Conservation (phyloP, 148 eudicot genomes). For the Silene latifolia region DNA sequence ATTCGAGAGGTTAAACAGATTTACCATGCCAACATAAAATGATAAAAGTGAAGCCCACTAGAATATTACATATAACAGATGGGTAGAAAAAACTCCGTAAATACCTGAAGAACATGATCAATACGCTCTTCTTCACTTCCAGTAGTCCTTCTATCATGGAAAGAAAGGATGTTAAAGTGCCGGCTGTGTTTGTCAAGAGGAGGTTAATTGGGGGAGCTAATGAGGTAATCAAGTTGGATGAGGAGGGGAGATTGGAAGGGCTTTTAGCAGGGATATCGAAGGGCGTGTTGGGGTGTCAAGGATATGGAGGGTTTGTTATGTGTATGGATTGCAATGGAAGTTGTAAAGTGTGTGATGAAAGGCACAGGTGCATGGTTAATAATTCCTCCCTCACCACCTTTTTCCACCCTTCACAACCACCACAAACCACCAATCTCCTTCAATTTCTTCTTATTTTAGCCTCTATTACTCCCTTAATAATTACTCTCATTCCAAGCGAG, state of each 20-base stretch:
- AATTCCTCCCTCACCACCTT: too few species aligned
- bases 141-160: constrained; percentile 91
- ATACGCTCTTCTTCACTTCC: constrained; percentile 74
- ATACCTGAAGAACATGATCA: constrained; percentile 89
- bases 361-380: constrained; percentile 39
- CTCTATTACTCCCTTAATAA: too few species aligned
- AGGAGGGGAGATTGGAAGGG: constrained; percentile 64
- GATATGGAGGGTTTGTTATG: constrained; percentile 83
- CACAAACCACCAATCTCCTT: too few species aligned
- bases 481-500: too few species aligned
- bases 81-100: background rate
- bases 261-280: constrained; percentile 48
- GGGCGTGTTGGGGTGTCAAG: constrained; percentile 36
- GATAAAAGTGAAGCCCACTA: background rate
- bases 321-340: constrained; percentile 75
- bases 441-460: too few species aligned
- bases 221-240: constrained; percentile 60
- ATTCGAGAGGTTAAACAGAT: constrained; percentile 4
- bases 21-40: background rate
- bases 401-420: too few species aligned
- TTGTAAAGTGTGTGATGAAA: constrained; percentile 57
- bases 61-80: background rate
- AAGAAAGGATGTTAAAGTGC: constrained; percentile 60
- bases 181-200: constrained; percentile 71
- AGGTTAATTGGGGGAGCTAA: constrained; percentile 78